Percentiles rank a stretch among this genome's conserved stretches.
These are phyloP conservation scores for Petasospora fabianii DNA, from an alignment of 1,139 yeast genomes.

Conservation along the genomic window DNA sequence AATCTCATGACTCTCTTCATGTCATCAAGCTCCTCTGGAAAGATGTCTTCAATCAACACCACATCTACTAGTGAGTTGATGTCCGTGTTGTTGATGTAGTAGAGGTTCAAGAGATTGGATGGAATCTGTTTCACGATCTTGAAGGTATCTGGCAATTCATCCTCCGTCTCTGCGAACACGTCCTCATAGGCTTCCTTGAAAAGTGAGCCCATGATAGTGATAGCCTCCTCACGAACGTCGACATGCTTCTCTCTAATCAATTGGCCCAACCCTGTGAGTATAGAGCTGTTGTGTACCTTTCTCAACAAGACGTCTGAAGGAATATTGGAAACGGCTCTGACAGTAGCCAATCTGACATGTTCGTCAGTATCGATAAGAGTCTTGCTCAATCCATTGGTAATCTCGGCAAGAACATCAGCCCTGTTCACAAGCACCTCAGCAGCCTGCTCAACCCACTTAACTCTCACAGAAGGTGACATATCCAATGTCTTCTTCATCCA, in stretches of 20 bases:
- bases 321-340: slow-evolving; percentile 42
- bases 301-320: slow-evolving; percentile 40
- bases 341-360: slow-evolving; percentile 62
- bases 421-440: slow-evolving; percentile 42
- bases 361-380: slow-evolving; percentile 77
- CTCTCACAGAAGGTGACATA: slow-evolving; percentile 58
- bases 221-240: slow-evolving; percentile 62
- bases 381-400: slow-evolving; percentile 59
- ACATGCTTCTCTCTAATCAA: slow-evolving; percentile 67
- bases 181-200: slow-evolving; percentile 36
- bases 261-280: slow-evolving; percentile 54
- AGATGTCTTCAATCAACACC: slow-evolving; percentile 53
- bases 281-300: slow-evolving; percentile 42
- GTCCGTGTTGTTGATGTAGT: slow-evolving; percentile 69
- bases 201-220: slow-evolving; percentile 51
- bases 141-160: slow-evolving; percentile 31
- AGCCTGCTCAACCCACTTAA: slow-evolving; percentile 64
- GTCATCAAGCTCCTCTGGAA: slow-evolving; percentile 52
- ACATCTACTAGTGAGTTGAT: slow-evolving; percentile 70
- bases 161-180: slow-evolving; percentile 19
- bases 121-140: slow-evolving; percentile 58
- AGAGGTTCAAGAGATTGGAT: slow-evolving; percentile 57
- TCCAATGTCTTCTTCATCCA: slow-evolving; percentile 81
- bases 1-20: slow-evolving; percentile 51
- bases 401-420: slow-evolving; percentile 47